Evolutionary conservation across 805 yeast genomes (phyloP).

Genomic region (Saturnispora diversa): DNA sequence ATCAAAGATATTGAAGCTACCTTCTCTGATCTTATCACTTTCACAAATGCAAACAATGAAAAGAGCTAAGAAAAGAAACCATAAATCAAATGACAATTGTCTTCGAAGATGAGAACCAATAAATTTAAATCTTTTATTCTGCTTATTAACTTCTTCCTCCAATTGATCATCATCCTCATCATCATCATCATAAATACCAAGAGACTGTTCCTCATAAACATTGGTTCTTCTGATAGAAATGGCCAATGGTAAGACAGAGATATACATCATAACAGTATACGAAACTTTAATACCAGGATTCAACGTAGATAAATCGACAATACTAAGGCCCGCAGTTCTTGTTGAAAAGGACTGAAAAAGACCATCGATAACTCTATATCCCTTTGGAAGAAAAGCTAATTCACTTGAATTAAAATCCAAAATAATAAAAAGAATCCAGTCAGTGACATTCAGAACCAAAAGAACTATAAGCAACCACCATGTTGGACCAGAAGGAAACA

Average conservation of each 20-base stretch:
- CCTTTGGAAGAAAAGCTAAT: constrained; percentile 49
- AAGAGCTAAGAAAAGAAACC: constrained; percentile 85
- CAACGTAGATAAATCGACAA: constrained; percentile 57
- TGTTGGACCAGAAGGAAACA: constrained; percentile 89
- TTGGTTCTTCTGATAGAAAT: constrained; percentile 94
- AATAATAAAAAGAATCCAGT: constrained; percentile 70
- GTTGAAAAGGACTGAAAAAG: constrained; percentile 86
- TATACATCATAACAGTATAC: constrained; percentile 96
- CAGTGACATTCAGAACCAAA: constrained; percentile 63
- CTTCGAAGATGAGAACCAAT: constrained; percentile 83
- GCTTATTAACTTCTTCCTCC: constrained; percentile 28
- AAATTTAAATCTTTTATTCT: constrained; percentile 46
- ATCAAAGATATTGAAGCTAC: constrained; percentile 57
- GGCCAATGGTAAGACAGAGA: constrained; percentile 92
- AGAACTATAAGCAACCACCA: constrained; percentile 87
- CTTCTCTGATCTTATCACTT: constrained; percentile 47
- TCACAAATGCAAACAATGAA: constrained; percentile 85
- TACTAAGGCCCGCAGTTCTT: constrained; percentile 87
- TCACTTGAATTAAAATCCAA: constrained; percentile 55
- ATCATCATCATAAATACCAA: constrained; percentile 62
- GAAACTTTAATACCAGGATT: constrained; percentile 92
- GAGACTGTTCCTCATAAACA: constrained; percentile 93
- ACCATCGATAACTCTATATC: constrained; percentile 72
- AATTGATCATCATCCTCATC: constrained; percentile 29
- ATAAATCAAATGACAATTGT: constrained; percentile 87